Conservation (phyloP, 805 yeast species). For the Starmerella stigmatis region DNA sequence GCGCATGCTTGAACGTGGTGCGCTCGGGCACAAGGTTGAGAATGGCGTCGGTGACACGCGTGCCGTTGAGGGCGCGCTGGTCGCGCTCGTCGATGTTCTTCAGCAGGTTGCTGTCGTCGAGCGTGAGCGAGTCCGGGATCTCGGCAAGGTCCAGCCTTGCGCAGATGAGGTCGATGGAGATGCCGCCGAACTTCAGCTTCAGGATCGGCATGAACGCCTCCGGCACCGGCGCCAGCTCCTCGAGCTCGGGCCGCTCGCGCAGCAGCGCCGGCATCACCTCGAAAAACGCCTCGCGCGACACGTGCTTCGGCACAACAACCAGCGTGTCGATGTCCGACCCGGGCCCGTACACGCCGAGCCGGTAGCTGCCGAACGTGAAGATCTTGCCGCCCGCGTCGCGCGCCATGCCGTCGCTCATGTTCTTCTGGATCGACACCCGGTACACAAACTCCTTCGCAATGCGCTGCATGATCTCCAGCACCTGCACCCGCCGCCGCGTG, state of each 20-base stretch:
- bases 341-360: conserved; percentile 94
- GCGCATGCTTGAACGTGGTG: conserved; percentile 81
- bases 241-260: conserved; percentile 66
- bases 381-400: conserved; percentile 94
- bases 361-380: conserved; percentile 90
- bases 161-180: conserved; percentile 84
- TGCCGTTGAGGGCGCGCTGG: conserved; percentile 82
- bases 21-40: conserved; percentile 83
- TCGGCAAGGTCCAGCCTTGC: conserved; percentile 76
- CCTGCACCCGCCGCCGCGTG: conserved; percentile 67
- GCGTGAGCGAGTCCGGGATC: conserved; percentile 61
- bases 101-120: conserved; percentile 75
- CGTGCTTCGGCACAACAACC: conserved; percentile 95
- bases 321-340: conserved; percentile 96
- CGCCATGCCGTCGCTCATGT: conserved; percentile 97
- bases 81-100: conserved; percentile 87
- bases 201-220: conserved; percentile 98
- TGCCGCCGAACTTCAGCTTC: conserved; percentile 76
- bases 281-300: conserved; percentile 80
- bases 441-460: conserved; percentile 74
- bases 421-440: conserved; percentile 64
- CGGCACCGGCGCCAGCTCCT: conserved; percentile 86
- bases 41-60: conserved; percentile 94
- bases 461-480: conserved; percentile 58
- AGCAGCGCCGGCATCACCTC: conserved; percentile 63